phyloP scores from a whole-genome alignment of 352 stramenopile genomes.

The Phytophthora litchii region DNA sequence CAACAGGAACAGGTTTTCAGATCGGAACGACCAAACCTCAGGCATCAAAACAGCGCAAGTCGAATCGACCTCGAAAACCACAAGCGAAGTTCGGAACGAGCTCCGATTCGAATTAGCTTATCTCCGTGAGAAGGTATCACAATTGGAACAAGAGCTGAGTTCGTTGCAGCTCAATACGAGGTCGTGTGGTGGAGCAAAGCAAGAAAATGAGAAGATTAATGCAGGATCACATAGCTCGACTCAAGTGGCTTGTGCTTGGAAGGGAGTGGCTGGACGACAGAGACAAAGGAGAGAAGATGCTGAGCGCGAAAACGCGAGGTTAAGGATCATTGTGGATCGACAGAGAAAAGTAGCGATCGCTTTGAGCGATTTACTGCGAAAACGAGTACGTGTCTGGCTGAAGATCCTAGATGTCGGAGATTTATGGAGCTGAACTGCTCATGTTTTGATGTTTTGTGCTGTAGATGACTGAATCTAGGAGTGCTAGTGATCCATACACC shows the following conservation, averaged over 20 bases:
- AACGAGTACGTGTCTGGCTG: conserved; percentile 5
- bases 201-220: background rate
- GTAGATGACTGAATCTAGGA: conserved; percentile 13
- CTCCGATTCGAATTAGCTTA: conserved; percentile 65
- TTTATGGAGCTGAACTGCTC: too few relatives aligned
- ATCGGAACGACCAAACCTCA: conserved; percentile 4
- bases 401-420: background rate
- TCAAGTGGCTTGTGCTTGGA: conserved; percentile 14
- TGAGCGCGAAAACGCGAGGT: conserved; percentile 39
- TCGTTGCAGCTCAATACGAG: conserved; percentile 19
- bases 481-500: conserved; percentile 3
- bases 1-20: conserved; percentile 3
- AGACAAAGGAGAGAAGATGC: conserved; percentile 29
- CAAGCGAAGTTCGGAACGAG: conserved; percentile 27
- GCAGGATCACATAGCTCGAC: background rate
- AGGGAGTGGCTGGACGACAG: conserved; percentile 32
- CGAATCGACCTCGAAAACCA: conserved; percentile 8
- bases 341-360: conserved; percentile 13
- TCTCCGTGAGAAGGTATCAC: conserved; percentile 58
- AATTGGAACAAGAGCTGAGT: conserved; percentile 50
- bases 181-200: conserved; percentile 3
- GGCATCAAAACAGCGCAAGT: conserved; percentile 5
- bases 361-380: conserved; percentile 12
- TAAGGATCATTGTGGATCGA: conserved; percentile 43
- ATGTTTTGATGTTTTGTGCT: background rate